These are phyloP conservation scores for Marchantia paleacea DNA, from an alignment of 225 moss, liverwort and hornwort genomes.

Conservation along the genomic window DNA sequence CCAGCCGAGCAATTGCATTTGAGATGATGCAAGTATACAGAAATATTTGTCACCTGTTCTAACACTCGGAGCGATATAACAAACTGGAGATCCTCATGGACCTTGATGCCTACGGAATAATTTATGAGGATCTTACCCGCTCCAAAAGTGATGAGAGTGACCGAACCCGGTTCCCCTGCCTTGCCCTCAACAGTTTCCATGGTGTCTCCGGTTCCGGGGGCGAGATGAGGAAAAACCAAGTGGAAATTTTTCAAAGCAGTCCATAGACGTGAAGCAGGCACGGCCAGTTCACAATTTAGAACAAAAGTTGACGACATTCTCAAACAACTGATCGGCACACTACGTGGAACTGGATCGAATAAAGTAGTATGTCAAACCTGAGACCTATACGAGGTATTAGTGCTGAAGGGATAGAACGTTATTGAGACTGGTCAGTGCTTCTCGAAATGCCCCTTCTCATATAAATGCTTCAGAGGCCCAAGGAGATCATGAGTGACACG, in stretches of 20 bases:
- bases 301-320: not conserved
- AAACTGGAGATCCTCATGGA: no score
- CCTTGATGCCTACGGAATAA: not conserved
- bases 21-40: no score
- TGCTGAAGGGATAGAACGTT: not conserved
- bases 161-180: not conserved
- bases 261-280: constrained; percentile 11
- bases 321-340: not conserved
- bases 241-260: constrained; percentile 10
- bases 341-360: not conserved
- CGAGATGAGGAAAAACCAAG: constrained; percentile 11
- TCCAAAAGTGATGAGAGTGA: not conserved
- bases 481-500: no score
- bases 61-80: no score
- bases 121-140: not conserved
- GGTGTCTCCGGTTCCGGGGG: constrained; percentile 3
- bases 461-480: no score
- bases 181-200: constrained; percentile 11
- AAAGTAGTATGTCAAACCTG: not conserved
- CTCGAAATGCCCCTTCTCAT: no score
- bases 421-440: not conserved
- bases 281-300: not conserved
- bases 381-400: not conserved
- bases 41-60: no score
- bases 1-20: no score